Evolutionary conservation across 495 filamentous ascomycete genomes (phyloP), one percentile per base, ranked within the genome.

Genomic region (Melanomma pulvis-pyrius): DNA sequence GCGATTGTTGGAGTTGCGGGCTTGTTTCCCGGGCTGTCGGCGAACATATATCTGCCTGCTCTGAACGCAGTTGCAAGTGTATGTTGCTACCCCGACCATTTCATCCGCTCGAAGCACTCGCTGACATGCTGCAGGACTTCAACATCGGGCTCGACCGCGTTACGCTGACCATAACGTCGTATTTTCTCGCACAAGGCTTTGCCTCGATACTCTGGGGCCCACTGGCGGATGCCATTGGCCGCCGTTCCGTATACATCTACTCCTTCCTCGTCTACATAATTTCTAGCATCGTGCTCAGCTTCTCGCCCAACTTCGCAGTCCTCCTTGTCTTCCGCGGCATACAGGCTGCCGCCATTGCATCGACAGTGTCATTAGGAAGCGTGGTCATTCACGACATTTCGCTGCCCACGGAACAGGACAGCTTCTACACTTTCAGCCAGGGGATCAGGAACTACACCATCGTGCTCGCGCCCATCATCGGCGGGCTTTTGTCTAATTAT

Each of bases 121-220:
- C 39, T 44, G 9, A n/a, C 13, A 15, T 36, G 7, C 30, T 19
- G 1, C 44, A 68, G 65, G 58, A 57, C 11, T 29, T 68, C 17
- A 21, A 22, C 26, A 21, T 68, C 22, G 32, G 36, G 8, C 21
- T 59, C 15, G 65, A 36, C 2, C 12, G 17, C 9, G 49, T 63
- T 5, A 19, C 48, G 8, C 41, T 63, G 2, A 68, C 49, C 8
- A 58, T 68, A 3, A 58, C 50, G 2, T 22, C 52, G 0, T 81
- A 80, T 59, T 79, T 82, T 76, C 70, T 82, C 60, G 74, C 81
- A 8, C 80, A 82, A 69, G 81, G 81, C 25, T 58, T 82, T 39
- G 78, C 79, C 25, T 78, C 80, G 11, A 75, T 75, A 22, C 73
- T 82, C 56, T 79, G 76, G 78, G 79, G 78, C 13, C 74, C 79